These are phyloP conservation scores for Yarrowia phangngaensis DNA, from an alignment of 805 yeast species.

Conservation along the genomic window DNA sequence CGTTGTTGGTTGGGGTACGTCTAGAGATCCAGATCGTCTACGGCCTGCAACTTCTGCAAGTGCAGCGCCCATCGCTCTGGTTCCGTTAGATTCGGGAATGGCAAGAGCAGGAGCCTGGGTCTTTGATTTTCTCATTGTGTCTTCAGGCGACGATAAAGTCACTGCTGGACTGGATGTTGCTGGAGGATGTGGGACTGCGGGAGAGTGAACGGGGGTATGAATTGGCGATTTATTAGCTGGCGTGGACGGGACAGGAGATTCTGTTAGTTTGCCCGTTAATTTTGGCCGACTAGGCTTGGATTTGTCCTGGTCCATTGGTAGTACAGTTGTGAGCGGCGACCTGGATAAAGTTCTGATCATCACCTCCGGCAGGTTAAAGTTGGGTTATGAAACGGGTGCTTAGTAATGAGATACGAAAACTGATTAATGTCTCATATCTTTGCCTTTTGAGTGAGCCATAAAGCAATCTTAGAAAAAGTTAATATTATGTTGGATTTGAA, in stretches of 20 bases:
- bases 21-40: constrained; percentile 14
- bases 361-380: no score
- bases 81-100: not conserved
- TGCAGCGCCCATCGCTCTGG: constrained; percentile 14
- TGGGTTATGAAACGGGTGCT: no score
- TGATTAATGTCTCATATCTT: no score
- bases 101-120: constrained; percentile 13
- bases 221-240: not conserved
- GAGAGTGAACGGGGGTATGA: constrained; percentile 12
- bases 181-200: not conserved
- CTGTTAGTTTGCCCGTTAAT: not conserved
- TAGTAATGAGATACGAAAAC: no score
- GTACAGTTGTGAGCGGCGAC: no score
- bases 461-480: no score
- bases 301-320: constrained; percentile 11
- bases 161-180: constrained; percentile 3
- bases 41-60: constrained; percentile 5
- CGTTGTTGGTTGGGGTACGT: not conserved
- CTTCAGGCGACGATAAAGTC: not conserved
- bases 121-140: not conserved
- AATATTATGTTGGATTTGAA: no score
- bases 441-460: no score
- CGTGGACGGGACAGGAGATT: not conserved
- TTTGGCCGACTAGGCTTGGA: not conserved
- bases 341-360: no score